phyloP scores from a whole-genome alignment of 2,329 filamentous ascomycete genomes.

The Xenoacremonium recifei region DNA sequence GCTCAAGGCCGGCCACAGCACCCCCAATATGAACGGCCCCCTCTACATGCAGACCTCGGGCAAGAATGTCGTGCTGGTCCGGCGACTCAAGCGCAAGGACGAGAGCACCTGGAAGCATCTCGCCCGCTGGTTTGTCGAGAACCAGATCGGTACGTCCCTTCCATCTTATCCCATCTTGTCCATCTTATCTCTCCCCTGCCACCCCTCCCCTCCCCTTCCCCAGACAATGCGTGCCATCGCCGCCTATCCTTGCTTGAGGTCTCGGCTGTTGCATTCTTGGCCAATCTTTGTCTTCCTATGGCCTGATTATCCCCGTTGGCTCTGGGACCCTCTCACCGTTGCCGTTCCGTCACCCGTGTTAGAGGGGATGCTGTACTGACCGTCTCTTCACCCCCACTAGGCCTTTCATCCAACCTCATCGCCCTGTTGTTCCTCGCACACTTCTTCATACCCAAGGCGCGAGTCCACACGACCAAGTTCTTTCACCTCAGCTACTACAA shows the following conservation, averaged over 20 bases:
- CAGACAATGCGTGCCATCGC: conserved; percentile 6
- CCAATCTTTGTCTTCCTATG: no score
- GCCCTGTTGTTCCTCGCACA: conserved; percentile 81
- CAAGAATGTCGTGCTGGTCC: conserved; percentile 52
- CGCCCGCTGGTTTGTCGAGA: conserved; percentile 69
- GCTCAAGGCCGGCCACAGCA: conserved; percentile 32
- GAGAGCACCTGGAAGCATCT: conserved; percentile 61
- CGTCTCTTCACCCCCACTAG: conserved; percentile 33
- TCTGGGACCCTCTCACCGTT: background rate
- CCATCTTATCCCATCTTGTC: conserved; percentile 7
- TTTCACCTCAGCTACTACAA: conserved; percentile 85
- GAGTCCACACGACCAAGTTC: conserved; percentile 80
- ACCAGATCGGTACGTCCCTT: conserved; percentile 69
- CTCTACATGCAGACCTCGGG: conserved; percentile 54
- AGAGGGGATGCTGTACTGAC: conserved; percentile 20
- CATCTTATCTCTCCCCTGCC: conserved; percentile 22
- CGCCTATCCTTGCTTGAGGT: no score
- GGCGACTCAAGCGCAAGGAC: conserved; percentile 60
- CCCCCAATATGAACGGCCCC: conserved; percentile 51
- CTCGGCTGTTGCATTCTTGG: no score
- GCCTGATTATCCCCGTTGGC: no score
- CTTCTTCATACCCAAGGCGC: conserved; percentile 75
- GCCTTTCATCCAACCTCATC: conserved; percentile 82
- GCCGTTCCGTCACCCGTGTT: background rate
- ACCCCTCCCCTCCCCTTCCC: conserved; percentile 15